Conservation (phyloP, 768 basidiomycete genomes). For the Lactifluus piperatus region DNA sequence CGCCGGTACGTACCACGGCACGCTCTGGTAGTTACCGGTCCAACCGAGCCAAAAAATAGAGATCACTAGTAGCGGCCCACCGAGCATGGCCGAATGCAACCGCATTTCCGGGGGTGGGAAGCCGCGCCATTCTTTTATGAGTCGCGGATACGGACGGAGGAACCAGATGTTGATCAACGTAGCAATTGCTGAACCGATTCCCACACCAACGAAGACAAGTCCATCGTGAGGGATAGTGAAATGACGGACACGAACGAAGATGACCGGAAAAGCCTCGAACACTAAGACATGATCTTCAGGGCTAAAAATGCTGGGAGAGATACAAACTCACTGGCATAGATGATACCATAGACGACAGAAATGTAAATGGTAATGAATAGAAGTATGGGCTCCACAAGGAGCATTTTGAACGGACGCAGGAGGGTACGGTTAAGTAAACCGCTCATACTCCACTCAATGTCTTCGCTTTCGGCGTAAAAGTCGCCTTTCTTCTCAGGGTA, state of each 20-base stretch:
- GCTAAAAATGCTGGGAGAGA: background rate
- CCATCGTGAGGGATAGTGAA: constrained; percentile 28
- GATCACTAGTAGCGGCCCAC: constrained; percentile 27
- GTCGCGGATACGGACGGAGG: background rate
- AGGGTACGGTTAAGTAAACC: constrained; percentile 49
- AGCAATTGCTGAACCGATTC: constrained; percentile 29
- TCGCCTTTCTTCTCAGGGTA: constrained; percentile 37
- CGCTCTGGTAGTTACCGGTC: constrained; percentile 41
- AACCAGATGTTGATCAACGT: constrained; percentile 22
- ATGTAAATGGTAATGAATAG: constrained; percentile 52
- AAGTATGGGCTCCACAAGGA: constrained; percentile 51
- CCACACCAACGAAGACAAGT: constrained; percentile 33
- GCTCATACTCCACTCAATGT: constrained; percentile 38
- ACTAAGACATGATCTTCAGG: constrained; percentile 19
- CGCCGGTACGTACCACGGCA: constrained; percentile 54
- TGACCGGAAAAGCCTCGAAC: constrained; percentile 31
- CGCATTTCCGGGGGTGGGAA: constrained; percentile 35
- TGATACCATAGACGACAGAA: constrained; percentile 42
- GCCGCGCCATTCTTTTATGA: constrained; percentile 31
- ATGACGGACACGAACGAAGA: constrained; percentile 25
- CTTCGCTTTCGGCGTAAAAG: constrained; percentile 49
- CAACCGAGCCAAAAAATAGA: constrained; percentile 39
- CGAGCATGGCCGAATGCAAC: constrained; percentile 29
- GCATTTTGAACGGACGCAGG: constrained; percentile 51
- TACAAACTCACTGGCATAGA: background rate